Percentiles rank a stretch among this genome's conserved stretches.
Conservation (phyloP, 148 eudicot species). For the Rhododendron molle region DNA sequence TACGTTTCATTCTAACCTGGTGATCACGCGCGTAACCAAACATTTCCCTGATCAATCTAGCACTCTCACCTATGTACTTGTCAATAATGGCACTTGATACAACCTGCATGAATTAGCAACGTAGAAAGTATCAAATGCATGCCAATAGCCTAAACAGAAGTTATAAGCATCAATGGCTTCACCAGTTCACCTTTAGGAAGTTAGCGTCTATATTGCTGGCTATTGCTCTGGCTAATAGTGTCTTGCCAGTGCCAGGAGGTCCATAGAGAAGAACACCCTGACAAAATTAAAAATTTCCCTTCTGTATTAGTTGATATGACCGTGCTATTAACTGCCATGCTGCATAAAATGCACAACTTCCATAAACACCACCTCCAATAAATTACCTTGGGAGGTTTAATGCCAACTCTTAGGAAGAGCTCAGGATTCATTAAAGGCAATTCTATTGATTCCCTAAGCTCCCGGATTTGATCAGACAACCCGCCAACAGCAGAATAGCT, state of each 20-base stretch:
- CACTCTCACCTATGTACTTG: constrained; percentile 98
- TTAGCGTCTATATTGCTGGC: constrained; percentile 98
- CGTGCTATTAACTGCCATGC: not conserved
- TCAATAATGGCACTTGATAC: constrained; percentile 98
- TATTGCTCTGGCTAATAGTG: constrained; percentile 92
- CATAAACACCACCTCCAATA: not conserved
- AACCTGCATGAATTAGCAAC: constrained; percentile 40
- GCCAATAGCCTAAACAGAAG: not conserved
- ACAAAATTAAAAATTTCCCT: not conserved
- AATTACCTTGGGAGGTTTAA: constrained; percentile 94
- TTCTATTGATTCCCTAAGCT: constrained; percentile 93
- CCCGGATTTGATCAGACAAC: constrained; percentile 92
- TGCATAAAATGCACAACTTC: not conserved
- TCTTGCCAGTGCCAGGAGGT: constrained; percentile 99
- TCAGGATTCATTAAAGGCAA: constrained; percentile 98
- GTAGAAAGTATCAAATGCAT: not conserved
- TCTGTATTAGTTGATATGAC: not conserved
- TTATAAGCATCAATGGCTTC: not conserved
- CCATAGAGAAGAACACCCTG: constrained; percentile 99
- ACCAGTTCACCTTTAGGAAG: constrained; percentile 62
- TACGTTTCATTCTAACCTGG: constrained; percentile 46
- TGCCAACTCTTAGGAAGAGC: constrained; percentile 94
- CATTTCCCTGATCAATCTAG: constrained; percentile 97
- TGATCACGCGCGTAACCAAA: constrained; percentile 95
- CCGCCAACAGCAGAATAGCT: constrained; percentile 99